Evolutionary conservation across 176 grass and related monocot species (phyloP).

Genomic region (Musa itinerans): DNA sequence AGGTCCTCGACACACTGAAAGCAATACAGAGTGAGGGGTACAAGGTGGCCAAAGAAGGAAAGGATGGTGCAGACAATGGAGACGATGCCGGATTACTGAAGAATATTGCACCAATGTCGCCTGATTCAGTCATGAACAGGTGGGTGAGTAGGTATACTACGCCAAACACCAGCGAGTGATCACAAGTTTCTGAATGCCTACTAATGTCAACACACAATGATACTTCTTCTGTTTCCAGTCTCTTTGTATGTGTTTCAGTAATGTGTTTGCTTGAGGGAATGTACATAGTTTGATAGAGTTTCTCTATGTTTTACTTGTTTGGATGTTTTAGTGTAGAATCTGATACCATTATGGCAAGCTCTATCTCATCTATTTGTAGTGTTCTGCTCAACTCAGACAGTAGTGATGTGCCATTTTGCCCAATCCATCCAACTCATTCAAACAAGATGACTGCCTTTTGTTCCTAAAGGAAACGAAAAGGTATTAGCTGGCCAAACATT

Average conservation of each 20-base stretch:
- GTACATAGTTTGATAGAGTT: background rate
- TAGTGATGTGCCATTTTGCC: too few species aligned
- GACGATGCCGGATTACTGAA: constrained; percentile 3
- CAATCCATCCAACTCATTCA: too few species aligned
- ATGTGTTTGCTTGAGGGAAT: background rate
- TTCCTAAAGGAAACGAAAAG: too few species aligned
- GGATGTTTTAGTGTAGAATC: too few species aligned
- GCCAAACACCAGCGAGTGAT: constrained; percentile 1
- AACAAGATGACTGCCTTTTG: too few species aligned
- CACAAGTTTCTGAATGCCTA: too few species aligned
- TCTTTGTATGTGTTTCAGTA: background rate
- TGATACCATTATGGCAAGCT: too few species aligned
- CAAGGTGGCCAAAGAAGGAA: background rate
- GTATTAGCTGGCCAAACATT: too few species aligned
- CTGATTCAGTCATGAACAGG: constrained; percentile 1
- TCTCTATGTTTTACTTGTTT: background rate
- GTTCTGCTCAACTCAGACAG: too few species aligned
- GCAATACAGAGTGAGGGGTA: background rate
- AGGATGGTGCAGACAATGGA: background rate
- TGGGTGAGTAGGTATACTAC: background rate
- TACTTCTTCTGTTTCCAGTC: too few species aligned
- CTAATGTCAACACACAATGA: background rate
- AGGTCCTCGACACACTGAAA: background rate
- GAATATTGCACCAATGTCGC: background rate
- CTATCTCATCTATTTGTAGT: too few species aligned